Conservation (phyloP, 306 rosid species). For the Trifolium fragiferum region DNA sequence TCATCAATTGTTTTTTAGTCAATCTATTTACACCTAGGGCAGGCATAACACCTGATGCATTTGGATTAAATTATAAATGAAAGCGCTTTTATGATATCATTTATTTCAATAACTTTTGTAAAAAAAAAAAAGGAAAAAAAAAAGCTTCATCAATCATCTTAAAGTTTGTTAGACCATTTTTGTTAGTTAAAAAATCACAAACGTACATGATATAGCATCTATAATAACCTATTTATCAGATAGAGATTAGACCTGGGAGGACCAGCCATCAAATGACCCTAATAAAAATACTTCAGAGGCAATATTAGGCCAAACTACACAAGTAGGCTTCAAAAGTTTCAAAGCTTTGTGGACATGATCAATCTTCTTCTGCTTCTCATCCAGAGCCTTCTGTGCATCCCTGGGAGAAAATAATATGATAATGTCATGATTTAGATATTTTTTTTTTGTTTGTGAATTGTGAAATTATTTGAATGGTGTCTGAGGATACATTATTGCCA, state of each 20-base stretch:
- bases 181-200: neutral
- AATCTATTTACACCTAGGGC: neutral
- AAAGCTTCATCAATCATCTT: neutral
- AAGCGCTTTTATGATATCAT: neutral
- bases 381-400: slow-evolving; percentile 61
- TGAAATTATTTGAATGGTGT: slow-evolving; percentile 36
- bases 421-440: slow-evolving; percentile 29
- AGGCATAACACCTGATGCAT: neutral
- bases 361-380: slow-evolving; percentile 74
- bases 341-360: slow-evolving; percentile 60
- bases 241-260: slow-evolving; percentile 63
- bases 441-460: neutral
- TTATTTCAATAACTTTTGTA: neutral
- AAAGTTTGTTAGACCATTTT: neutral
- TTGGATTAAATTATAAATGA: neutral
- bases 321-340: slow-evolving; percentile 57
- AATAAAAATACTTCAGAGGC: slow-evolving; percentile 83
- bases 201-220: slow-evolving; percentile 1
- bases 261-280: slow-evolving; percentile 98
- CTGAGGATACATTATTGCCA: slow-evolving; percentile 68
- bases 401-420: slow-evolving; percentile 51
- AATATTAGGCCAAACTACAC: slow-evolving; percentile 75
- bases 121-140: neutral
- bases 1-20: neutral
- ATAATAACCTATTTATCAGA: slow-evolving; percentile 5